Percentiles rank a stretch among this genome's conserved stretches.
These are phyloP conservation scores for Candida krabiensis DNA, from an alignment of 805 yeast genomes.

Conservation along the genomic window DNA sequence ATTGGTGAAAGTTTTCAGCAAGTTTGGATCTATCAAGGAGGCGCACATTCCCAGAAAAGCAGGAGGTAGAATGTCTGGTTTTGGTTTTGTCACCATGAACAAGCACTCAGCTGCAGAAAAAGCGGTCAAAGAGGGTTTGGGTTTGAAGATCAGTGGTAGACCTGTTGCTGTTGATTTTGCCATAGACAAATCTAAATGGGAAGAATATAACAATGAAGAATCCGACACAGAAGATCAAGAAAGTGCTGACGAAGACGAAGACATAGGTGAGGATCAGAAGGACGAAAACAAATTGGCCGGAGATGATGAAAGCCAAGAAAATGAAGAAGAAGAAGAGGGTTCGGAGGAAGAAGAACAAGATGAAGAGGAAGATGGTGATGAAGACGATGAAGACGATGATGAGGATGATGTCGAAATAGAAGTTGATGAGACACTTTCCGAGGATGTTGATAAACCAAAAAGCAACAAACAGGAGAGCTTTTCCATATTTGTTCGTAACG, in stretches of 20 bases:
- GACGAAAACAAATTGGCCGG: slow-evolving; percentile 34
- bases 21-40: slow-evolving; percentile 84
- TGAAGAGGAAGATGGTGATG: slow-evolving; percentile 31
- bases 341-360: slow-evolving; percentile 29
- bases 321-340: slow-evolving; percentile 28
- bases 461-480: slow-evolving; percentile 65
- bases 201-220: slow-evolving; percentile 46
- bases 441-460: slow-evolving; percentile 28
- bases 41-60: slow-evolving; percentile 85
- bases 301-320: slow-evolving; percentile 34
- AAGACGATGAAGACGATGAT: slow-evolving; percentile 17
- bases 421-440: no score
- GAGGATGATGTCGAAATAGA: no score
- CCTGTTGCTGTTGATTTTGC: slow-evolving; percentile 95
- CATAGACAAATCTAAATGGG: slow-evolving; percentile 84
- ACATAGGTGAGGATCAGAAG: slow-evolving; percentile 36
- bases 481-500: slow-evolving; percentile 84
- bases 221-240: slow-evolving; percentile 39
- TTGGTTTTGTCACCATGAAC: slow-evolving; percentile 91
- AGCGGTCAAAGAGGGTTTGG: slow-evolving; percentile 75
- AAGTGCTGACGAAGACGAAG: slow-evolving; percentile 36
- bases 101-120: slow-evolving; percentile 72
- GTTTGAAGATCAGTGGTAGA: slow-evolving; percentile 82
- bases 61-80: slow-evolving; percentile 90
- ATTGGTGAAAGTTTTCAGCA: slow-evolving; percentile 65